phyloP scores from a whole-genome alignment of 805 yeast genomes.

The Suhomyces sp. region DNA sequence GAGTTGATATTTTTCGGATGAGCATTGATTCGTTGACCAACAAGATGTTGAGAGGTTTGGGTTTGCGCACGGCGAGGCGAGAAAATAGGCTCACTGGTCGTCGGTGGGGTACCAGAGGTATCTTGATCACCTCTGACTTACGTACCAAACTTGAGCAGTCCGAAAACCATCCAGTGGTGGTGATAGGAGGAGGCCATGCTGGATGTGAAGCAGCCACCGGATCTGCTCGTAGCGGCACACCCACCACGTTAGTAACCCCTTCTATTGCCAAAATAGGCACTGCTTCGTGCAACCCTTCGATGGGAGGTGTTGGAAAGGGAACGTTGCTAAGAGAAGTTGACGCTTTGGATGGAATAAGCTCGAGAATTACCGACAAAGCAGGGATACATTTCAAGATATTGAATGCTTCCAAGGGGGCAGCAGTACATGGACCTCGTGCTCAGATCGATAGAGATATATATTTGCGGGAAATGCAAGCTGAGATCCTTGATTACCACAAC shows the following conservation, averaged over 20 bases:
- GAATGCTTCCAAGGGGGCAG: constrained; percentile 87
- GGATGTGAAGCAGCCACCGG: constrained; percentile 98
- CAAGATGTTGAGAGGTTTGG: background rate
- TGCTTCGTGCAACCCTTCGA: constrained; percentile 94
- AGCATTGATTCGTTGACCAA: background rate
- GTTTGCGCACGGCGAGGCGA: background rate
- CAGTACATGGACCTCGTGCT: constrained; percentile 98
- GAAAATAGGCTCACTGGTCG: background rate
- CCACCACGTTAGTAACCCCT: constrained; percentile 76
- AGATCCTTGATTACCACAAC: constrained; percentile 52
- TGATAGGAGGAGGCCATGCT: constrained; percentile 98
- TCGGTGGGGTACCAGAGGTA: background rate
- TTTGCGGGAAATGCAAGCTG: constrained; percentile 72
- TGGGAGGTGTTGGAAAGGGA: constrained; percentile 99
- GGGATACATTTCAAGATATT: constrained; percentile 89
- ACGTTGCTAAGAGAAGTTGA: constrained; percentile 89
- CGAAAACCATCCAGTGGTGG: constrained; percentile 59
- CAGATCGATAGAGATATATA: constrained; percentile 89
- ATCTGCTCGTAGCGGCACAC: constrained; percentile 77
- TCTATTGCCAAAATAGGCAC: constrained; percentile 74
- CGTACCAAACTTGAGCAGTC: constrained; percentile 2
- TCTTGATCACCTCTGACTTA: constrained; percentile 23
- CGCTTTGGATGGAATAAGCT: constrained; percentile 91
- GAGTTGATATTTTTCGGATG: background rate
- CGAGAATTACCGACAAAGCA: constrained; percentile 82